Evolutionary conservation across 441 rosid genomes (phyloP).

Genomic region (Eutrema salsugineum): DNA sequence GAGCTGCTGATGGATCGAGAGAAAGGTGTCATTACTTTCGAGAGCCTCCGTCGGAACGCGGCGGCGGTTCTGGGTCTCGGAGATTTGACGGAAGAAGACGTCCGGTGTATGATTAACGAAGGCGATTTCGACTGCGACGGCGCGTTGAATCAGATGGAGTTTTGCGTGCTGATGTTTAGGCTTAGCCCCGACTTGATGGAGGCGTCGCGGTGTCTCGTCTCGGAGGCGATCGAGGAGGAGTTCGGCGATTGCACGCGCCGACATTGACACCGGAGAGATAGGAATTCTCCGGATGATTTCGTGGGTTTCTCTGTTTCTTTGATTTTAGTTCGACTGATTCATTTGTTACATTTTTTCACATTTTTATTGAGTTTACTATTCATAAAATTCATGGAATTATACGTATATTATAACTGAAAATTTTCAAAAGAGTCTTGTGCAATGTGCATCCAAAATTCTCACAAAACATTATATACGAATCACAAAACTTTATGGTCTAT

Average conservation of each 20-base stretch:
- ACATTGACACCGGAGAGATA: not conserved
- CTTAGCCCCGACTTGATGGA: constrained; percentile 69
- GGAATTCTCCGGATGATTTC: too few relatives aligned
- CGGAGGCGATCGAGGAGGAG: constrained; percentile 44
- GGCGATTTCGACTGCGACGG: constrained; percentile 65
- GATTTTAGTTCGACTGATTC: too few relatives aligned
- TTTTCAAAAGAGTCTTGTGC: too few relatives aligned
- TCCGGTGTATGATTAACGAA: constrained; percentile 48
- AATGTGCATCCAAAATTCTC: too few relatives aligned
- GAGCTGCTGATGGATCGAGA: constrained; percentile 45
- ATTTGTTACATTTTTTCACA: too few relatives aligned
- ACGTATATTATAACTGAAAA: too few relatives aligned
- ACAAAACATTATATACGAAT: too few relatives aligned
- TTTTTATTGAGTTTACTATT: too few relatives aligned
- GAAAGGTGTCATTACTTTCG: constrained; percentile 54
- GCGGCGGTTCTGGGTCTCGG: constrained; percentile 48
- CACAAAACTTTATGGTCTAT: too few relatives aligned
- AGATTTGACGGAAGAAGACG: constrained; percentile 54
- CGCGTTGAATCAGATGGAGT: constrained; percentile 63
- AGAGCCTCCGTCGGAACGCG: constrained; percentile 47
- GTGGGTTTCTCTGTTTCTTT: too few relatives aligned
- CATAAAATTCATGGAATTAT: too few relatives aligned
- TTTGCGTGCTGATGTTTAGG: constrained; percentile 66
- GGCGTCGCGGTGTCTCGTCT: constrained; percentile 40
- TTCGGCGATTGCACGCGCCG: constrained; percentile 9